Percentiles rank a stretch among this genome's conserved stretches.
phyloP scores from a whole-genome alignment of 805 yeast species.

The Priceomyces medius region DNA sequence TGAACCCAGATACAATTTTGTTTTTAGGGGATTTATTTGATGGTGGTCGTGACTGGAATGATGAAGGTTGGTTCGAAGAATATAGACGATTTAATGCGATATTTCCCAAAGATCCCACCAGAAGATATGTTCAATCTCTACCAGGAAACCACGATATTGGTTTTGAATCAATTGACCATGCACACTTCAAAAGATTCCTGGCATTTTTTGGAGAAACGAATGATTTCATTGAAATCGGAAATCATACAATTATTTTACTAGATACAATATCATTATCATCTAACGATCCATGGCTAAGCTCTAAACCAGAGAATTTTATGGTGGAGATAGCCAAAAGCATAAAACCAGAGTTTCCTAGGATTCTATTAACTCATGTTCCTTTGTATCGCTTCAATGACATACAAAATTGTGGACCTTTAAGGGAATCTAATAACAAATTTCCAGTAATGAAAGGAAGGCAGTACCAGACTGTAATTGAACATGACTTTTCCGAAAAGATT shows the following conservation, averaged over 20 bases:
- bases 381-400: slow-evolving; percentile 63
- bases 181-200: slow-evolving; percentile 61
- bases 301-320: slow-evolving; percentile 57
- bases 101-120: slow-evolving; percentile 56
- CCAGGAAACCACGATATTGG: slow-evolving; percentile 99
- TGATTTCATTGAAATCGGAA: slow-evolving; percentile 53
- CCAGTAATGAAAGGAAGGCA: slow-evolving; percentile 77
- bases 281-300: slow-evolving; percentile 37
- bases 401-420: slow-evolving; percentile 68
- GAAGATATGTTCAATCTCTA: slow-evolving; percentile 36
- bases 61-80: slow-evolving; percentile 66
- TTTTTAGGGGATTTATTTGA: slow-evolving; percentile 93
- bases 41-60: slow-evolving; percentile 88
- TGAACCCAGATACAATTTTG: slow-evolving; percentile 73
- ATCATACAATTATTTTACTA: slow-evolving; percentile 69
- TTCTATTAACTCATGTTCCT: slow-evolving; percentile 86
- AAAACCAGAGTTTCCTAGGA: slow-evolving; percentile 49
- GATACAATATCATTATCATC: slow-evolving; percentile 85
- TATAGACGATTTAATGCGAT: slow-evolving; percentile 63
- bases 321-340: slow-evolving; percentile 25
- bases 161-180: slow-evolving; percentile 67
- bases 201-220: slow-evolving; percentile 73
- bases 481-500: slow-evolving; percentile 56
- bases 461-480: slow-evolving; percentile 84
- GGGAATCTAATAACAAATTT: slow-evolving; percentile 67